Percentiles rank a stretch among this genome's conserved stretches.
Conservation (phyloP, 495 filamentous ascomycete genomes). For the Letharia columbiana region DNA sequence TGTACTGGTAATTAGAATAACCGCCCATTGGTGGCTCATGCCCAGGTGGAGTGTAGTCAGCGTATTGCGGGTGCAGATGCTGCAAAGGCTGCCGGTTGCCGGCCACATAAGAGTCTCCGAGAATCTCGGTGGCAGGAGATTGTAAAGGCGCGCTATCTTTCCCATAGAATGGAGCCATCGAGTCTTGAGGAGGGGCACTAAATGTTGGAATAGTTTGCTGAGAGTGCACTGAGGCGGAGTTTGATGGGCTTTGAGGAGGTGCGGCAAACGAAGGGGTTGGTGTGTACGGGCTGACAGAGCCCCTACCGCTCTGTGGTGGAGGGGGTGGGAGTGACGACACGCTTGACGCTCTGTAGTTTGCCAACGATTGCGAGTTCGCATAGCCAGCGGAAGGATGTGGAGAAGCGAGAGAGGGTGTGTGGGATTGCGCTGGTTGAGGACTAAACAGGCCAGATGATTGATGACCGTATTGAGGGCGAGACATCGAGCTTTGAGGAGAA, state of each 20-base stretch:
- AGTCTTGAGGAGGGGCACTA: constrained; percentile 35
- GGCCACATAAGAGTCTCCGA: constrained; percentile 25
- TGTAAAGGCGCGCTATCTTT: constrained; percentile 21
- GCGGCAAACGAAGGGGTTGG: constrained; percentile 32
- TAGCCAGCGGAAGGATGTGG: constrained; percentile 35
- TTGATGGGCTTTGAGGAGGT: constrained; percentile 37
- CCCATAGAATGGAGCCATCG: constrained; percentile 37
- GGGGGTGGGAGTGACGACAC: constrained; percentile 34
- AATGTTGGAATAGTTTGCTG: constrained; percentile 15
- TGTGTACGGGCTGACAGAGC: constrained; percentile 21
- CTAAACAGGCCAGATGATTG: constrained; percentile 27
- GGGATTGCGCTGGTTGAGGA: constrained; percentile 29
- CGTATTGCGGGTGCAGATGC: constrained; percentile 29
- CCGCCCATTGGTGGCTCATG: constrained; percentile 36
- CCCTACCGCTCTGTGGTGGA: constrained; percentile 24
- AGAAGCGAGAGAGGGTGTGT: constrained; percentile 29
- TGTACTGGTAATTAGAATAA: constrained; percentile 52
- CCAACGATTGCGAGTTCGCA: constrained; percentile 25
- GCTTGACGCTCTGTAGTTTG: constrained; percentile 18
- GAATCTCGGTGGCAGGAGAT: constrained; percentile 25
- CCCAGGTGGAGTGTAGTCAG: constrained; percentile 25
- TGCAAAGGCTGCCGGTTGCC: constrained; percentile 26
- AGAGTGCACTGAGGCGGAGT: constrained; percentile 5
- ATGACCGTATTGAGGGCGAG: constrained; percentile 25
- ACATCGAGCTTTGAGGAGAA: constrained; percentile 22